Base-by-base conservation (phyloP, 2,329 filamentous ascomycete genomes). In the Xylariaceae sp. region DNA sequence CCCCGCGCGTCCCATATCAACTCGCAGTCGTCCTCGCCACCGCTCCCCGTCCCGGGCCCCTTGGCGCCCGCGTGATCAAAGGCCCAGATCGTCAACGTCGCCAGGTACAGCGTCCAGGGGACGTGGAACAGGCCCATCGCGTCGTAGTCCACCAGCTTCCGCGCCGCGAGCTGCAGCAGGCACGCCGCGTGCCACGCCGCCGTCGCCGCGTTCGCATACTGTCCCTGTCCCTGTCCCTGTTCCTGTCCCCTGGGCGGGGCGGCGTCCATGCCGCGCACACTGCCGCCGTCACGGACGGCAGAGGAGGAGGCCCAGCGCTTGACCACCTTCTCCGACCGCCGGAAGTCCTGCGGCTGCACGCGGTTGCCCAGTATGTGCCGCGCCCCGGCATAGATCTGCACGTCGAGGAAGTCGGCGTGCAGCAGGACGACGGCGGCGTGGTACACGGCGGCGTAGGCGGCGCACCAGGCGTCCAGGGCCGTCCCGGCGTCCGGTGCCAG, bases 331-430 rank as follows among this genome's bases (percentile, higher is more conserved):
- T 66, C 72, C 3, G 67, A 79, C 36, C 69, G 67, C 3, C 67
- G 60, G 37, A 74, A 74, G 47, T 80, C 77, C 13, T 58, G 53
- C 3, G 65, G 64, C 7, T 68, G 68, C 1, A 81, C 75, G 0
- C 72, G 67, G 0, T 76, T 66, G 1, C 79, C 78, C 0, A 82
- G 65, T 19, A 83, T 82, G 35, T 81, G 72, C 1, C 68, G 61
- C 3, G 78, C 74, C 0, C 79, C 79, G 0, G 78, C 79, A 34
- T 76, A 78, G 32, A 82, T 81, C 49, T 83, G 79, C 0, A 83
- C 62, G 49, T 83, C 78, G 1, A 81, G 62, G 31, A 83, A 74
- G 13, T 81, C 77, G 6, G 75, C 73, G 42, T 78, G 67, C 2
- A 83, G 63, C 0, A 77, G 65, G 6, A 80, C 66, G 34, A 79